phyloP scores from a whole-genome alignment of 1,284 basidiomycete genomes.

The Papiliotrema laurentii region DNA sequence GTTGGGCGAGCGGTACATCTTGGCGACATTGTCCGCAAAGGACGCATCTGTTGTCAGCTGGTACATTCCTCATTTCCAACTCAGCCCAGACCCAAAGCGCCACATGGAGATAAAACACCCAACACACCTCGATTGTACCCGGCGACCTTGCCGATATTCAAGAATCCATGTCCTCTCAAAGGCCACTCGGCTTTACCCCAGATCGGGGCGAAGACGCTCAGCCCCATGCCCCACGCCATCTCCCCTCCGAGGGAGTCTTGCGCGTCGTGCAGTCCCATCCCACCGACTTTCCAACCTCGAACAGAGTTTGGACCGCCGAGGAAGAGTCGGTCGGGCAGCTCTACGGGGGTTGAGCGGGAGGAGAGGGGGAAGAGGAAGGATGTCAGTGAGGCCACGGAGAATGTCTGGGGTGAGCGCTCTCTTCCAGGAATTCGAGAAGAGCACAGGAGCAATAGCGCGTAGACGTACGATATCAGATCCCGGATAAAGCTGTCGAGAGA shows the following conservation, averaged over 20 bases:
- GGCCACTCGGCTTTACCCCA: slow-evolving; percentile 73
- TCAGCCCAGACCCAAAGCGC: slow-evolving; percentile 17
- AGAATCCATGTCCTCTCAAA: slow-evolving; percentile 74
- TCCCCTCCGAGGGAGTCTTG: slow-evolving; percentile 82
- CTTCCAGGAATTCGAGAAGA: too few species aligned
- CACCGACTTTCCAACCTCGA: slow-evolving; percentile 77
- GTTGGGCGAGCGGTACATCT: slow-evolving; percentile 47
- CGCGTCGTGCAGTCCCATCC: slow-evolving; percentile 77
- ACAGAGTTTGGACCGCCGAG: slow-evolving; percentile 89
- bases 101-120: slow-evolving; percentile 6
- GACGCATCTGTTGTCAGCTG: slow-evolving; percentile 37
- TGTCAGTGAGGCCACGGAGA: slow-evolving; percentile 44
- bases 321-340: slow-evolving; percentile 75
- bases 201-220: slow-evolving; percentile 74
- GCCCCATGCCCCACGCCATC: slow-evolving; percentile 75
- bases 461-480: slow-evolving; percentile 45
- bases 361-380: slow-evolving; percentile 43
- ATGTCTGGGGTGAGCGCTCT: slow-evolving; percentile 25
- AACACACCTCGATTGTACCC: slow-evolving; percentile 58
- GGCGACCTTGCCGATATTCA: slow-evolving; percentile 82
- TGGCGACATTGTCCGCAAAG: slow-evolving; percentile 37
- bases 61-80: slow-evolving; percentile 46
- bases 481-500: slow-evolving; percentile 57
- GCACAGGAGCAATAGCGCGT: background rate
- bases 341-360: slow-evolving; percentile 45